Base-by-base conservation (phyloP, 2,329 filamentous ascomycete genomes). In the Cladosporium sphaerospermum region DNA sequence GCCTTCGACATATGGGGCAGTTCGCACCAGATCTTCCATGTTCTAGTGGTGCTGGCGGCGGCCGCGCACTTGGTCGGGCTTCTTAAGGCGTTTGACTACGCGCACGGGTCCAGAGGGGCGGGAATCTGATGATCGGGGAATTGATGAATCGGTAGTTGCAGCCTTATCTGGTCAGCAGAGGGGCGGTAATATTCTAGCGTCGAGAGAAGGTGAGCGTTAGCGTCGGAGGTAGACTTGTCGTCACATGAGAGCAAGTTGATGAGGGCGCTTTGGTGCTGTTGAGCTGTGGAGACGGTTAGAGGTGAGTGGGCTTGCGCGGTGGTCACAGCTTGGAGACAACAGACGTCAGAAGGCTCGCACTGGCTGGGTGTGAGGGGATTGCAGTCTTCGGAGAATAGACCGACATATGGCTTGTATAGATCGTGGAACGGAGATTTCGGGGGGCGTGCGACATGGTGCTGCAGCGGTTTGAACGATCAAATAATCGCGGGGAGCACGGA, bases 11-110 rank as follows among this genome's bases (percentile, higher is more conserved):
- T 96, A 48, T 88, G 88, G 81, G 92, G 93, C 36, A 90, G 85
- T 67, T 96, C 89, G 16, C 93, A 99, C 71, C 93, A 99, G 73
- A 86, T 99, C 59, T 99, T 99, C 69, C 93, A 99, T 73, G 75
- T 95, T 37, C 79, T 93, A 58, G 91, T 99, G 28, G 76, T 97
- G 13, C 70, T 90, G 56, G 93, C 93, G 0, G 92, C 89, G 0
- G 79, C 81, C 1, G 81, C 86, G 19, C 93, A 99, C 74, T 75
- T 97, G 55, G 84, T 83, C 49, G 91, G 88, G 45, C 78, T 97
- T 72, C 67, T 88, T 31, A 86, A 83, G 69, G 91, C 91, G 3
- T 96, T 96, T 71, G 88, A 96, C 70, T 85, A 88, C 66, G 84
- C 89, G 64, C 90, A 96, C 69, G 61, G 58, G 28, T 48, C 51